These are phyloP conservation scores for Cytospora mali DNA, from an alignment of 2,329 filamentous ascomycete species.

Conservation along the genomic window DNA sequence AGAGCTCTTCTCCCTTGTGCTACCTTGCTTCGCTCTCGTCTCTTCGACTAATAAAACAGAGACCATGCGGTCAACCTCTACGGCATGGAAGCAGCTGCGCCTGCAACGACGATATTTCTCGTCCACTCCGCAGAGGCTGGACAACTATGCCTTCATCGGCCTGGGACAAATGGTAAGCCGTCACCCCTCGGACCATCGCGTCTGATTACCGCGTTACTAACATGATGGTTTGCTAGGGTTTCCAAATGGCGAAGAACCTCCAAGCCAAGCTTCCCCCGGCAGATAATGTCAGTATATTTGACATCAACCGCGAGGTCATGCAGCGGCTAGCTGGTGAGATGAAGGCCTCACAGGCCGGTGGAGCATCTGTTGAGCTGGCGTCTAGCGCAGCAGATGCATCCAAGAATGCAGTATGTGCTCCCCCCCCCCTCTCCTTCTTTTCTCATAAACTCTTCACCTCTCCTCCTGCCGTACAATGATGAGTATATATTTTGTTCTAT, in stretches of 20 bases:
- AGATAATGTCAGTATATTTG: constrained; percentile 57
- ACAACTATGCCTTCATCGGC: constrained; percentile 62
- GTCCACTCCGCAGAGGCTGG: constrained; percentile 48
- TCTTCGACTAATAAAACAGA: constrained; percentile 11
- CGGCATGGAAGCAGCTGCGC: constrained; percentile 35
- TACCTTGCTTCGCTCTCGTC: background rate
- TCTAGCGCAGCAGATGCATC: constrained; percentile 51
- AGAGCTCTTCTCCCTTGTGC: background rate
- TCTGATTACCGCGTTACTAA: background rate
- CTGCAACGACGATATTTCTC: constrained; percentile 54
- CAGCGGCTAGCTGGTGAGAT: constrained; percentile 52
- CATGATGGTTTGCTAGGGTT: constrained; percentile 46
- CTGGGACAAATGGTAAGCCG: constrained; percentile 62
- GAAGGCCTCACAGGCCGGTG: constrained; percentile 44
- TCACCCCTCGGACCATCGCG: background rate
- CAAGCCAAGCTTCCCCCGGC: constrained; percentile 56
- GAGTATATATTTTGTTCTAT: constrained; percentile 43
- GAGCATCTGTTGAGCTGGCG: constrained; percentile 51
- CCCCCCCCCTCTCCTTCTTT: background rate
- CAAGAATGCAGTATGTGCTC: constrained; percentile 57
- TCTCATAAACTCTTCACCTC: background rate
- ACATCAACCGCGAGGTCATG: constrained; percentile 56
- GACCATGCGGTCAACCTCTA: constrained; percentile 32
- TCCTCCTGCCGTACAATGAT: constrained; percentile 32
- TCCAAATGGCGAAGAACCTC: constrained; percentile 65